Percentiles rank a stretch among this genome's conserved stretches.
Conservation (phyloP, 148 eudicot genomes). For the Heliamphora exappendiculata region DNA sequence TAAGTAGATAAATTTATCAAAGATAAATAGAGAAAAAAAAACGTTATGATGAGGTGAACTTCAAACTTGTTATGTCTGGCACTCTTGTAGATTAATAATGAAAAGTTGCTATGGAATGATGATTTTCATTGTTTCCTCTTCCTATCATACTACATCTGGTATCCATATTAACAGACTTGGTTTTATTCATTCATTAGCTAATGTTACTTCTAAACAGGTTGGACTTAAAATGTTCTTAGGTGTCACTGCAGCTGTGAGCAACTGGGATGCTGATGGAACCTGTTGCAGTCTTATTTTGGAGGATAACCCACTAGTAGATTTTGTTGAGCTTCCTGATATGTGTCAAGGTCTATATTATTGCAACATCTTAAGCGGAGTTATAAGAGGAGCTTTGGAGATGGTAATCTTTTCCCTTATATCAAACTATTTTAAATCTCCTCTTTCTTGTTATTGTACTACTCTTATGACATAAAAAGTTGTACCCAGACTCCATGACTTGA, state of each 20-base stretch:
- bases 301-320: constrained; percentile 94
- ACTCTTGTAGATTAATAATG: background rate
- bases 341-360: constrained; percentile 90
- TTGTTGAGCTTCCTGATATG: constrained; percentile 96
- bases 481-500: too few species aligned
- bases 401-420: constrained; percentile 30
- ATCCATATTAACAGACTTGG: background rate
- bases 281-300: constrained; percentile 88
- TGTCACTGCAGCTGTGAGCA: constrained; percentile 76
- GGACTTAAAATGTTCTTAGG: constrained; percentile 95
- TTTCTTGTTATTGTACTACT: background rate
- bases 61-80: background rate
- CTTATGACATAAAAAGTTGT: too few species aligned
- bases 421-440: background rate
- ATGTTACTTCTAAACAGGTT: constrained; percentile 41
- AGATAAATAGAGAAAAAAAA: background rate
- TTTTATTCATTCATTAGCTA: background rate
- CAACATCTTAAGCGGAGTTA: constrained; percentile 86
- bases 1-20: background rate
- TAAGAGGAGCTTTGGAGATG: constrained; percentile 97
- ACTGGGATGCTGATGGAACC: constrained; percentile 91
- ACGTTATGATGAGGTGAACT: background rate
- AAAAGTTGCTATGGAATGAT: background rate
- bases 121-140: background rate
- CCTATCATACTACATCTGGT: background rate